Conservation (phyloP, 345 rosid species). For the Excoecaria cochinchinensis region DNA sequence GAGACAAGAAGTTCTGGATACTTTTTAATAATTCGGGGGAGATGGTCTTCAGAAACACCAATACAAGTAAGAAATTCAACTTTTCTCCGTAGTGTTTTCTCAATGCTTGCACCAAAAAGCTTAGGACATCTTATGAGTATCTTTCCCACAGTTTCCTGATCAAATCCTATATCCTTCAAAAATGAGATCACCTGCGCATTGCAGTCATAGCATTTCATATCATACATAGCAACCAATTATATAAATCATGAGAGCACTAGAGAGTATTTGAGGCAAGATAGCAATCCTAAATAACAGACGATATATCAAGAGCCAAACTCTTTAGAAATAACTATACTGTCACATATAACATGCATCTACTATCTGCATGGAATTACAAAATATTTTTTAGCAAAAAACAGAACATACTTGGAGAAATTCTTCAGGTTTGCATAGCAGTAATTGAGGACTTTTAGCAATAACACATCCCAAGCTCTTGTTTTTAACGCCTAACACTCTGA, state of each 20-base stretch:
- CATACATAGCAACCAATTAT: background rate
- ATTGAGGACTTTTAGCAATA: conserved; percentile 78
- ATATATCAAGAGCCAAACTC: background rate
- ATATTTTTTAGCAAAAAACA: background rate
- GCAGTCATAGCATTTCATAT: conserved; percentile 7
- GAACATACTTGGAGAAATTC: conserved; percentile 57
- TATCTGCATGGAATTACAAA: background rate
- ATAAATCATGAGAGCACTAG: background rate
- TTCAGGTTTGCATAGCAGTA: conserved; percentile 67
- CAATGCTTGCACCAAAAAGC: conserved; percentile 60
- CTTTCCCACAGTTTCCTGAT: conserved; percentile 51
- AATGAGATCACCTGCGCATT: conserved; percentile 62
- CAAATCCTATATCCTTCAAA: conserved; percentile 66
- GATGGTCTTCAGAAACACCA: conserved; percentile 56
- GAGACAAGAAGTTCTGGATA: conserved; percentile 82
- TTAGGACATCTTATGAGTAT: conserved; percentile 80
- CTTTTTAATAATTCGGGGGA: conserved; percentile 69
- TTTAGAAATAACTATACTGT: background rate
- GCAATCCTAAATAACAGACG: background rate
- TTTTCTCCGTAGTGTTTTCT: conserved; percentile 63
- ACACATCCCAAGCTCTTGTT: conserved; percentile 65
- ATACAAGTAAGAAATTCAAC: conserved; percentile 52
- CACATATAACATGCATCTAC: background rate
- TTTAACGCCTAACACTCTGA: conserved; percentile 51
- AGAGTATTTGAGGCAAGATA: background rate